Base-by-base conservation (phyloP, 2,329 filamentous ascomycete species). In the Xylariaceae sp. region DNA sequence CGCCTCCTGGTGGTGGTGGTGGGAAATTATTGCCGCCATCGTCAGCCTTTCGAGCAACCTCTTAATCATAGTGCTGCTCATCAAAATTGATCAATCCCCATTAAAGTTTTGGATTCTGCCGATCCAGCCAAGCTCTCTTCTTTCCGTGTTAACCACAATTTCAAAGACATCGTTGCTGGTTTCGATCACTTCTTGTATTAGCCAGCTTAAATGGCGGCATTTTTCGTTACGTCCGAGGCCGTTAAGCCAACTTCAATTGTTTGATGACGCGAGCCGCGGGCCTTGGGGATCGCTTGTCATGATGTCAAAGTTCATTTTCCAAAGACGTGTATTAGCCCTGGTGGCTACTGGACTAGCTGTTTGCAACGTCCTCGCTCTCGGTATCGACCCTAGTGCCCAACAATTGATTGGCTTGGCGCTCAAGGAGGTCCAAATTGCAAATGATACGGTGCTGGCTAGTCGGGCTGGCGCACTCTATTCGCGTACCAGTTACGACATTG, bases 151-250 rank as follows among this genome's bases (percentile, higher is more conserved):
- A 21, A 67, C 70, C 2, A 74, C 68, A 6, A 39, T 72, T n/a
- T 58, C 62, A 2, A 74, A 73, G 37, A 57, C 69, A 2, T 49
- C 69, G 3, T 60, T 75, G 45, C 57, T 74, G 45, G 60, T 72
- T 3, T 61, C 68, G 6, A 52, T 73, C 6, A 65, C 70, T 1
- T 64, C 69, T 16, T 70, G 68, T 37, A 58, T 75, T 17, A 64
- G 69, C 29, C 75, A 77, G 55, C 60, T 74, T 24, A 75, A 75
- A 60, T 76, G 74, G 74, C 12, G 60, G 14, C 67, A 71, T 47
- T 71, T 69, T 47, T 48, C 59, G 12, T 46, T 58, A 11, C 44
- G 56, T 2, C 40, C 56, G 2, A 66, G 52, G 12, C 50, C 50
- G 14, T 54, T 75, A 7, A 34, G 60, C 17, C 56, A 71, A 29